phyloP scores from a whole-genome alignment of 2,329 filamentous ascomycete species.

The Penicillium sp. region DNA sequence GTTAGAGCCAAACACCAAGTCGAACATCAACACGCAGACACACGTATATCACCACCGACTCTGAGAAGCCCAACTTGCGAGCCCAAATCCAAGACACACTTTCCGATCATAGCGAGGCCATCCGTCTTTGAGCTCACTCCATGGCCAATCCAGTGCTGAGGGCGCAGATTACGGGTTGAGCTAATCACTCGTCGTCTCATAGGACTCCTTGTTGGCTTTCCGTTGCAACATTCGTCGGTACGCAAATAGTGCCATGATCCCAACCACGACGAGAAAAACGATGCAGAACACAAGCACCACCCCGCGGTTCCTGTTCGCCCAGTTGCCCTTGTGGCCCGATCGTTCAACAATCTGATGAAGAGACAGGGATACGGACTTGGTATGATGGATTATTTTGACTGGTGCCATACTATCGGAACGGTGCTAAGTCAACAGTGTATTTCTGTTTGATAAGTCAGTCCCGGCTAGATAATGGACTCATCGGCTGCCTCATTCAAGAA shows the following conservation, averaged over 20 bases:
- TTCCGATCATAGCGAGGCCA: not conserved
- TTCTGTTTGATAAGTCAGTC: not conserved
- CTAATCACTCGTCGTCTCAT: constrained; percentile 13
- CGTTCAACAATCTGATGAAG: constrained; percentile 37
- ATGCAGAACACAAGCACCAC: constrained; percentile 63
- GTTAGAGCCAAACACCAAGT: not conserved
- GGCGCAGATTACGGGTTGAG: fast-evolving
- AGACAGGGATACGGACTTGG: constrained; percentile 7
- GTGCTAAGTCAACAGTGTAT: too few relatives aligned
- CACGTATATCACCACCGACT: not conserved
- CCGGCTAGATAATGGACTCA: too few relatives aligned
- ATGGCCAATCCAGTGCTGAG: not conserved
- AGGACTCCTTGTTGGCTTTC: constrained; percentile 29
- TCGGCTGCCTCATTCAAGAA: too few relatives aligned
- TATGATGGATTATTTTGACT: constrained; percentile 25
- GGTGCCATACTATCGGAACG: constrained; percentile 22
- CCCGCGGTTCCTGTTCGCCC: constrained; percentile 57
- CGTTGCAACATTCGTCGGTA: constrained; percentile 44
- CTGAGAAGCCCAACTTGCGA: not conserved
- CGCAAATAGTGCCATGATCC: constrained; percentile 52
- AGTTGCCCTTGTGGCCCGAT: constrained; percentile 43
- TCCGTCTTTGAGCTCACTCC: fast-evolving
- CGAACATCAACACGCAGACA: not conserved
- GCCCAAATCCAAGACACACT: too few relatives aligned
- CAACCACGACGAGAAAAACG: constrained; percentile 54